Evolutionary conservation across 306 rosid species (phyloP).

Genomic region (Dryas octopetala): DNA sequence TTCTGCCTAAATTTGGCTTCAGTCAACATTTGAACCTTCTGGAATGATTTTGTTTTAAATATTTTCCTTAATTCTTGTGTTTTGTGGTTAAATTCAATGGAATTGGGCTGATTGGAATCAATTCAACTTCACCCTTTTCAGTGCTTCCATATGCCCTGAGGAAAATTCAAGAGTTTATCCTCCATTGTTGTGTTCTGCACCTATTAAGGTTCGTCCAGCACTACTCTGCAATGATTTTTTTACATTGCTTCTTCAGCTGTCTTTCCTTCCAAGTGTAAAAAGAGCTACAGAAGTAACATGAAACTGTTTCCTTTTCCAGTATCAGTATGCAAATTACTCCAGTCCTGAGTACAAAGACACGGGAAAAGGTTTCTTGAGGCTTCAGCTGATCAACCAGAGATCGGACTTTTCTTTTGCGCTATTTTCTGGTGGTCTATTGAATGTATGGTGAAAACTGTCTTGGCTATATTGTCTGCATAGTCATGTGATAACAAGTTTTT

Average conservation of each 20-base stretch:
- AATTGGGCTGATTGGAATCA: slow-evolving; percentile 19
- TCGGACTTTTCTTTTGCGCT: slow-evolving; percentile 71
- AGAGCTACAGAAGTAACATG: neutral
- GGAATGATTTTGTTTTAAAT: slow-evolving; percentile 2
- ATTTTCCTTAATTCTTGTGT: neutral
- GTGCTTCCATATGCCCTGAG: slow-evolving; percentile 63
- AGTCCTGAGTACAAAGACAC: slow-evolving; percentile 45
- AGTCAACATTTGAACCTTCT: neutral
- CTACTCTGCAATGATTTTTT: neutral
- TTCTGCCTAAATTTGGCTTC: slow-evolving; percentile 1
- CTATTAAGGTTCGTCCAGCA: slow-evolving; percentile 55
- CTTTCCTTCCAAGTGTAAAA: neutral
- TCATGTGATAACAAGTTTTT: neutral
- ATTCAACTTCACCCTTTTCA: slow-evolving; percentile 32
- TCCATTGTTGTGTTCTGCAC: slow-evolving; percentile 72
- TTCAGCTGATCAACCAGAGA: slow-evolving; percentile 86
- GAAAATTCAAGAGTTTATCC: slow-evolving; percentile 57
- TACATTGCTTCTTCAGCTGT: slow-evolving; percentile 7
- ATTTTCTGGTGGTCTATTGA: slow-evolving; percentile 64
- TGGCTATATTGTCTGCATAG: neutral
- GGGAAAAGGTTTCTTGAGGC: slow-evolving; percentile 69
- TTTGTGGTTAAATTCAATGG: neutral
- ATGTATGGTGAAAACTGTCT: slow-evolving; percentile 35
- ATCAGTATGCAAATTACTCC: slow-evolving; percentile 75
- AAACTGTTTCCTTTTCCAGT: slow-evolving; percentile 44